Evolutionary conservation across 768 basidiomycete genomes (phyloP), one percentile per base, ranked within the genome.

Genomic region (Lactifluus pinguis): DNA sequence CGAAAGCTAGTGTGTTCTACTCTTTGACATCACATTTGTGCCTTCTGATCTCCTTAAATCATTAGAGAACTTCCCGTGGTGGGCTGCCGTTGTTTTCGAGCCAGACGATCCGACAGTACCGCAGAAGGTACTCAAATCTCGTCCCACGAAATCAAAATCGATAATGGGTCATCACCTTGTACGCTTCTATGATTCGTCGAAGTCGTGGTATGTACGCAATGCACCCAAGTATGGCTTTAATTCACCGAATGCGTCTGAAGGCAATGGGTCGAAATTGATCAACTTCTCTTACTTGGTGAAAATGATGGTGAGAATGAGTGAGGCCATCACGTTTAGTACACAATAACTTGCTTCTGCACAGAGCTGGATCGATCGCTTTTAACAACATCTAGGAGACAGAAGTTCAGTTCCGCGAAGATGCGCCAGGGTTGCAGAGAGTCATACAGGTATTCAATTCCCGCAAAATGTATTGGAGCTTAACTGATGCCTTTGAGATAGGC

Each of bases 61-160:
- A 13, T 59, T 52, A 91, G 90, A 76, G 39, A 80, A 84, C 0
- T 94, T 77, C 67, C 93, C 93, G 1, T 95, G 85, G 85, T 95
- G 88, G 85, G 90, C 93, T 44, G 93, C 86, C 9, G 83, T 89
- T 9, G 80, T 94, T 15, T 85, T 79, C 54, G 83, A 85, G 29
- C 78, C 80, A 9, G 81, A 84, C 44, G 81, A 86, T 50, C 71
- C 75, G 1, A 70, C 69, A 0, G 79, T 92, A n/a, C 56, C 72
- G 55, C 65, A 47, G 54, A 25, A 45, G 30, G 49, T 65, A 30
- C 50, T 64, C 39, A 60, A 72, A 65, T 74, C 76, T 34, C 72
- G 80, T 53, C 65, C 71, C 41, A 68, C 66, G 8, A 68, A 61
- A 49, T 69, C 70, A 65, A 65, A 64, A 75, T 74, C 49, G 74